Base-by-base conservation (phyloP, 139 green algal species). In the Coccomyxa sp. region DNA sequence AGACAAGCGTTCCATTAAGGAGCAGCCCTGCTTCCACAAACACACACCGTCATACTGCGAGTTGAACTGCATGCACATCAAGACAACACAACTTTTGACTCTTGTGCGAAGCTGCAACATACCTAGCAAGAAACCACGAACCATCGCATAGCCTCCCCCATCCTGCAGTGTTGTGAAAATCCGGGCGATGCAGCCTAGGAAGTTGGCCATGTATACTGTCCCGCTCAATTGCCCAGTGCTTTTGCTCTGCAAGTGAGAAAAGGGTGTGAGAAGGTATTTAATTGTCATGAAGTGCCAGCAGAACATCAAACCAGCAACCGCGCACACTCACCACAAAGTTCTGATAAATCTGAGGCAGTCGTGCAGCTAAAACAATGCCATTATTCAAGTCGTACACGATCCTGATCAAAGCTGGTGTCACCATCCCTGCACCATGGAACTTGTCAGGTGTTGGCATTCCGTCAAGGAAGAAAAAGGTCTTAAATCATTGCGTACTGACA, bases 101-200 rank as follows among this genome's bases (percentile, higher is more conserved):
- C 60, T 58, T 77, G 30, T 30, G 0, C 28, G 80, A 51, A 23
- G 58, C 67, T 63, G 76, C 21, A 13, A 63, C 89, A 89, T 86
- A 95, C 93, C 90, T 27, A 95, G 85, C 45, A 88, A 57, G 77
- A 92, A 94, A 11, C 86, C 88, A 9, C 93, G 84, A 66, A 96
- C 59, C 93, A 97, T 97, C 27, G 92, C 88, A 0, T 84, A 27
- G 0, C 93, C 93, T 25, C 84, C 91, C 4, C 85, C 81, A 66
- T 95, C 93, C 76, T 96, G 87, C 13, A 93, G 71, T 4, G 85
- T 91, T 9, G 94, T 97, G 86, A 96, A 97, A 10, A 97, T 88
- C 28, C 94, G 86, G 3, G 90, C 91, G 10, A 91, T 28, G 45
- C 88, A 88, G 32, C 94, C 94, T 0, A 87, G 79, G 7, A 88